Evolutionary conservation across 805 yeast genomes (phyloP), one percentile per base, ranked within the genome.

Genomic region (Pichia occidentalis): DNA sequence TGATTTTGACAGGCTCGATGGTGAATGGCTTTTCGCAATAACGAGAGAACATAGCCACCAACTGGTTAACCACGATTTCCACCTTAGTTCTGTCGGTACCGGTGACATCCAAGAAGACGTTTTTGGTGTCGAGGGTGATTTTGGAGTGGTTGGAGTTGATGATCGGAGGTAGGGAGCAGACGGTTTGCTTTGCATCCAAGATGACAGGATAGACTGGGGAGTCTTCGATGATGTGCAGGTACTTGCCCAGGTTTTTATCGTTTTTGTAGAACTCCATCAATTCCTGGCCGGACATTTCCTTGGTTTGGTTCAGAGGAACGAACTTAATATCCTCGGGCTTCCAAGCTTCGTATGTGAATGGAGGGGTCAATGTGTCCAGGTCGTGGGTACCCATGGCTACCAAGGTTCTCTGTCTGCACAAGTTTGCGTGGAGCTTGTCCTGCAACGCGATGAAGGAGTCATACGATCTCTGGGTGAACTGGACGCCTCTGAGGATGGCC

Each of bases 351-450:
- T 86, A 92, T 39, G 85, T 75, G 67, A 92, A 86, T 18, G 60
- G 61, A 43, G 95, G 94, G 20, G 85, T 83, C 49, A 90, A 65
- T 33, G 82, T 75, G 60, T 85, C 95, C 45, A 81, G 70, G 63
- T 92, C 97, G 57, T 92, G 99, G 37, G 99, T 92, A 54, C 99
- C 99, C 73, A 90, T 87, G 35, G 98, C 97, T 40, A 92, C 98
- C 51, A 92, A 73, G 24, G 95, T 81, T 73, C 99, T 85, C 65
- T 90, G 85, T 70, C 99, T 90, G 65, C 98, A 90, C 56, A 92
- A 68, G 61, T 92, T 92, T 46, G 94, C 70, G 67, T 92, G 99
- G 50, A 92, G 71, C 64, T 92, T 92, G 63, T 92, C 99, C 66
- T 92, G 99, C 53, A 92, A 70, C 21, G 95, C 82, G 54, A 92